Conservation (phyloP, 129 eudicot genomes). For the Centella asiatica region DNA sequence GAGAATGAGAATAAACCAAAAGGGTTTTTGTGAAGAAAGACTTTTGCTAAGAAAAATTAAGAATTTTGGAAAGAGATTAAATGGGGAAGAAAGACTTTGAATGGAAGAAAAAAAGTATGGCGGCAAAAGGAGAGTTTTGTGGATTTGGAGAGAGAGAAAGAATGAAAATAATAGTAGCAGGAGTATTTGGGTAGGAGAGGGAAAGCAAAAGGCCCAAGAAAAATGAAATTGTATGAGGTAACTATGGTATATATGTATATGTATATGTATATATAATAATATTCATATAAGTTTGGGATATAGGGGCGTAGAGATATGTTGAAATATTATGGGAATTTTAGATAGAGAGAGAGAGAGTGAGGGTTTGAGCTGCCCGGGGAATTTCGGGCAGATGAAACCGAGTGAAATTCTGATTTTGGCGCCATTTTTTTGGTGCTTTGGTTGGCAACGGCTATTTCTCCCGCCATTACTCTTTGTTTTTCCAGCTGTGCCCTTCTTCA, state of each 20-base stretch:
- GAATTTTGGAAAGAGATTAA: neutral
- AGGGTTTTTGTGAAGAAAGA: neutral
- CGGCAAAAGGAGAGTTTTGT: constrained; percentile 9
- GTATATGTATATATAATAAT: neutral
- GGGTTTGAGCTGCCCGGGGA: constrained; percentile 4
- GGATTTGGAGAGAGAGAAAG: neutral
- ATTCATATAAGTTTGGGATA: too few species aligned
- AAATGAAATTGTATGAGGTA: neutral
- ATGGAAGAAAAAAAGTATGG: neutral
- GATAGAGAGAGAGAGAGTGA: too few species aligned
- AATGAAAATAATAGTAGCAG: neutral
- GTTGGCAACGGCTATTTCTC: constrained; percentile 2
- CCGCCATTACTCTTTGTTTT: neutral
- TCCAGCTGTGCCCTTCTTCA: neutral
- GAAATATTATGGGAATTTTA: neutral
- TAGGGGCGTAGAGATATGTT: too few species aligned
- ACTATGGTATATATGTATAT: neutral
- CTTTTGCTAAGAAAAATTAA: neutral
- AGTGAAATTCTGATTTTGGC: constrained; percentile 1
- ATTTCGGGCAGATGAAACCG: neutral
- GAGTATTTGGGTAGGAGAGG: neutral
- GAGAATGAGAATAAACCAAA: constrained; percentile 7
- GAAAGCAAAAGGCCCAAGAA: neutral
- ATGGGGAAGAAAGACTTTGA: constrained; percentile 2
- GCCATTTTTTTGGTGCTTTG: constrained; percentile 4